Base-by-base conservation (phyloP, 441 rosid species). In the Croton setiger region DNA sequence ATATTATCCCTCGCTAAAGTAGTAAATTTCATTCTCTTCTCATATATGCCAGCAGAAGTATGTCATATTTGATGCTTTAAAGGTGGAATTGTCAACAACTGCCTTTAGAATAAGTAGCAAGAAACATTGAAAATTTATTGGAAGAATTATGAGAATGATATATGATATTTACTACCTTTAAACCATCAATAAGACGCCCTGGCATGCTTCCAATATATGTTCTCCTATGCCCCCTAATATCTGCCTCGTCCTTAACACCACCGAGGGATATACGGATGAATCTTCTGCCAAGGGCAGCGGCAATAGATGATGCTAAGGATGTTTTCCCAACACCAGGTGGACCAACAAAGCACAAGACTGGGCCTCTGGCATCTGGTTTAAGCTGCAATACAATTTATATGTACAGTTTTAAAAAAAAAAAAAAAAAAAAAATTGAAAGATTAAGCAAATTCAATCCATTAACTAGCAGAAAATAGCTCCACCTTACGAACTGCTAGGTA, bases 121-220 rank as follows among this genome's bases (percentile, higher is more conserved):
- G 15, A 45, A 37, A 60, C 47, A 57, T 6, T 20, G 36, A 56
- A n/a, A 10, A 68, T 33, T 5, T 56, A 67, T 27, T 47, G 59
- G 33, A 64, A 45, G 33, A 23, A 64, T 21, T 47, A 41, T 8
- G 39, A 66, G 17, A 27, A 35, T 44, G 44, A 20, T 13, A 43
- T 43, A 59, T 39, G 54, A 18, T 15, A 37, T 7, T 39, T 67
- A 57, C 66, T 73, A 95, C 99, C 98, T 95, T 95, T 76, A 96
- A 63, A 68, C 99, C 98, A 75, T 91, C 98, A 79, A 93, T 87
- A 57, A 96, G 97, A 77, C 97, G 97, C 73, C 98, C 99, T 43
- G 99, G 98, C 99, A 96, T 93, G 85, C 99, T 96, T 69, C 98
- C 98, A 73, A 93, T 91, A 79, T 96, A 96, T 12, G 99, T 96